A percentile compares a stretch with the other conserved stretches of the same genome.
phyloP scores from a whole-genome alignment of 495 filamentous ascomycete species.

The Endocarpon pusillum region DNA sequence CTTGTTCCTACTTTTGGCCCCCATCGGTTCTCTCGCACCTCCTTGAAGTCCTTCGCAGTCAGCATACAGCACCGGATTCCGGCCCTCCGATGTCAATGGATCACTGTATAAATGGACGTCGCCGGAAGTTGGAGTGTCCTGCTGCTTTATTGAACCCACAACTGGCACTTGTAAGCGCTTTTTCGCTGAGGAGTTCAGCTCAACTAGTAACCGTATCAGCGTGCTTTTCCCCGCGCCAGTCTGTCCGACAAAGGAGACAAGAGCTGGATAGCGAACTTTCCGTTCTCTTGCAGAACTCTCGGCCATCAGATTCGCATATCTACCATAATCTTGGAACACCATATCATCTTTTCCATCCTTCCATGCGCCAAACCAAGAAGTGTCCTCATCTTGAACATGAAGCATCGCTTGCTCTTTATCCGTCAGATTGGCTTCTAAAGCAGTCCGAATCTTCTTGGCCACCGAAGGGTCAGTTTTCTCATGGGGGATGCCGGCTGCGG shows the following conservation, averaged over 20 bases:
- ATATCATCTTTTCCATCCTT: constrained; percentile 14
- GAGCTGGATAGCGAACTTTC: constrained; percentile 11
- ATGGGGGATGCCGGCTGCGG: constrained; percentile 6
- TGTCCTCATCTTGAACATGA: constrained; percentile 22
- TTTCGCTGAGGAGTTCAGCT: constrained; percentile 9
- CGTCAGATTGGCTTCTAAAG: constrained; percentile 3
- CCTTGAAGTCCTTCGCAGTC: constrained; percentile 31
- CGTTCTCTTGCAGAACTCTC: not conserved
- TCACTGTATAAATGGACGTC: constrained; percentile 50
- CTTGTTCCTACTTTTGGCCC: not conserved
- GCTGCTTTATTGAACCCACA: constrained; percentile 21
- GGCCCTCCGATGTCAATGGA: constrained; percentile 26
- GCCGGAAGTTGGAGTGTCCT: constrained; percentile 26
- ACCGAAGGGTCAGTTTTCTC: constrained; percentile 7
- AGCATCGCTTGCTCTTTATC: constrained; percentile 5
- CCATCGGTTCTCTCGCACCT: constrained; percentile 7
- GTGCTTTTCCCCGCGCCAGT: constrained; percentile 39
- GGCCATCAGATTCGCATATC: constrained; percentile 24
- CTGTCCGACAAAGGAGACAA: constrained; percentile 22
- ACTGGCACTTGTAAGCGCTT: constrained; percentile 20
- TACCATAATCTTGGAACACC: constrained; percentile 21
- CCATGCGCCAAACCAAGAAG: constrained; percentile 31
- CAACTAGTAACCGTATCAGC: constrained; percentile 33
- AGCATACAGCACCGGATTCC: constrained; percentile 34
- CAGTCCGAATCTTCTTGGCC: constrained; percentile 1